phyloP scores from a whole-genome alignment of 805 yeast genomes.

The Pichia cephalocereana region DNA sequence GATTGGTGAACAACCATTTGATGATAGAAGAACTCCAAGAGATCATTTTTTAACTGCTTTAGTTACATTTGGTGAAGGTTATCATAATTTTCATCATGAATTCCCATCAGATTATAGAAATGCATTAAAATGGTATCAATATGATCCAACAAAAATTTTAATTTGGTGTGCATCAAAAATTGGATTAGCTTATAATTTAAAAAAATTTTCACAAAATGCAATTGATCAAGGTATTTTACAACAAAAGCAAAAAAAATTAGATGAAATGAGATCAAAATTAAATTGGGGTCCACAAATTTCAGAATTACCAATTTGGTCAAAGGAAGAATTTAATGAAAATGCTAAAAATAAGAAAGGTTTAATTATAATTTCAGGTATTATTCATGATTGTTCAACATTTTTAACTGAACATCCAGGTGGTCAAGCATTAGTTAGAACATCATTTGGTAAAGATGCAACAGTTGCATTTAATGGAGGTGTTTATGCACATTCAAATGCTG shows the following conservation, averaged over 20 bases:
- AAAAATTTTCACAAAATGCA: conserved; percentile 70
- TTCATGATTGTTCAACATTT: conserved; percentile 64
- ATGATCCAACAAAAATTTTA: conserved; percentile 68
- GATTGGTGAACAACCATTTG: conserved; percentile 81
- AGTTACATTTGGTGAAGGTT: conserved; percentile 83
- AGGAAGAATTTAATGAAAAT: conserved; percentile 44
- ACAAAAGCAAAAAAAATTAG: conserved; percentile 75
- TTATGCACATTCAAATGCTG: conserved; percentile 78
- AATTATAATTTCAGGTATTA: conserved; percentile 68
- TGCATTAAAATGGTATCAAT: conserved; percentile 81
- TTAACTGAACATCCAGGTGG: conserved; percentile 83
- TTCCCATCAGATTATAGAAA: conserved; percentile 86
- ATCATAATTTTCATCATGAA: conserved; percentile 86
- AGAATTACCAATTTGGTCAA: conserved; percentile 67
- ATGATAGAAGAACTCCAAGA: conserved; percentile 80
- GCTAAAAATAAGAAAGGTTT: conserved; percentile 46
- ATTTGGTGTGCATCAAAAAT: conserved; percentile 52
- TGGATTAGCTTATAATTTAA: conserved; percentile 66
- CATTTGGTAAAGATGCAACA: conserved; percentile 75
- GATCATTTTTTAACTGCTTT: conserved; percentile 74
- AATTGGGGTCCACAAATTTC: conserved; percentile 70
- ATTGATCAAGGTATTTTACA: conserved; percentile 76
- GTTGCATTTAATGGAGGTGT: conserved; percentile 83
- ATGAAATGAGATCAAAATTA: conserved; percentile 48
- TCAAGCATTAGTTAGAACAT: conserved; percentile 57